Evolutionary conservation across 179 eudicot genomes (phyloP).

Genomic region (Beta corolliflora): DNA sequence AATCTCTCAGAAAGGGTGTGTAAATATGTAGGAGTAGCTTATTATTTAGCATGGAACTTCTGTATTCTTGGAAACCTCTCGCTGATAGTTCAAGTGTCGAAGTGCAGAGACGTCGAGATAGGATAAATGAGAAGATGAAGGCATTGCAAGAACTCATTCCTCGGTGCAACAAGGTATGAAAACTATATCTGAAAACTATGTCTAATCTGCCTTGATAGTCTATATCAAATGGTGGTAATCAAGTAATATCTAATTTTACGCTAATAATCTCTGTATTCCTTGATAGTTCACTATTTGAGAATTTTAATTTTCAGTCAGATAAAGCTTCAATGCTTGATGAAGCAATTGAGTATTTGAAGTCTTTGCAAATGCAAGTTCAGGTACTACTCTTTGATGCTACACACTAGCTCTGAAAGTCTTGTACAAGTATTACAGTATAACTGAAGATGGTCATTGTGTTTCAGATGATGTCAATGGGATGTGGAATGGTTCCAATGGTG

Average conservation of each 20-base stretch:
- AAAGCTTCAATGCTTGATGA: conserved; percentile 96
- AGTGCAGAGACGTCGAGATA: conserved; percentile 83
- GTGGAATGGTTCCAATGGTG: conserved; percentile 78
- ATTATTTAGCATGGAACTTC: background rate
- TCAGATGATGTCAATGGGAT: conserved; percentile 91
- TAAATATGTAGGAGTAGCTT: background rate
- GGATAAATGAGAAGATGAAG: conserved; percentile 86
- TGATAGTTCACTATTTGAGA: background rate
- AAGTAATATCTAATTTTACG: no score
- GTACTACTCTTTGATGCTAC: conserved; percentile 26
- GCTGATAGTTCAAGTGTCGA: conserved; percentile 7
- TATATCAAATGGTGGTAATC: no score
- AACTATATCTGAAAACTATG: background rate
- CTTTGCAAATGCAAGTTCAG: conserved; percentile 87
- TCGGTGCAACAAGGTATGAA: conserved; percentile 69
- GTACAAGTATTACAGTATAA: background rate
- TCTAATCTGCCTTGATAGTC: no score
- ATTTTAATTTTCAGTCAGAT: conserved; percentile 53
- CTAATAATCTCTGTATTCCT: background rate
- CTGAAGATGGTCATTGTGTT: background rate
- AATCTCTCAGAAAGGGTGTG: conserved; percentile 83
- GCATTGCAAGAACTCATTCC: conserved; percentile 90
- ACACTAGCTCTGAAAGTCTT: no score
- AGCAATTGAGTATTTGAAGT: conserved; percentile 83
- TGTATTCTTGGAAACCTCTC: background rate